Base-by-base conservation (phyloP, 2,329 filamentous ascomycete genomes). In the Diaporthe citriasiana region DNA sequence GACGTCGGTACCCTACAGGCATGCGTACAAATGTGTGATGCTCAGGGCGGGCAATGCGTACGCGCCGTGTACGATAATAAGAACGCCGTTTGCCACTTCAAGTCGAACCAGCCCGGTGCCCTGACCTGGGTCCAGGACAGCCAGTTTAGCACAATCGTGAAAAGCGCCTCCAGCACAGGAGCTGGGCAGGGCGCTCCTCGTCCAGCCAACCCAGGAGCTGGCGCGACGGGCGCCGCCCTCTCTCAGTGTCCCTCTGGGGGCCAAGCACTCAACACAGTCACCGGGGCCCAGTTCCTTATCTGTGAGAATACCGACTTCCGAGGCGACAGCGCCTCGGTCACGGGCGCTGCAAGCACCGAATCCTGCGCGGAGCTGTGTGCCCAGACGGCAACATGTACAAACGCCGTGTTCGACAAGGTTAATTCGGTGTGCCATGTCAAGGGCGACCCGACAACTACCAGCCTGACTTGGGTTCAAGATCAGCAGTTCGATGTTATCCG, bases 61-160 rank as follows among this genome's bases (percentile, higher is more conserved):
- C 63, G 63, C 33, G 63, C 63, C 45, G 63, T 66, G 30, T 51
- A 66, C 63, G 63, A 66, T 45, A 66, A 38, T 27, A 45, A 51
- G 2, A 51, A 51, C 33, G 45, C 45, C n/a, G 51, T 66, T 9
- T 66, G 63, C n/a, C 63, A 66, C 63, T 38, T 66, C 63, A 66
- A 66, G 25, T 66, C 63, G 22, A 66, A 66, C 30, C 63, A 66
- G 22, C 45, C 63, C 45, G 63, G 63, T 9, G 45, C 45, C 45
- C 63, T 66, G 19, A 66, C 63, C 22, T 66, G 63, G 63, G 63
- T 66, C n/a, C 63, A 51, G 22, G 42, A 66, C 45, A 51, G 30
- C 30, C 30, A 51, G 33, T 66, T 66, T 15, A 66, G 22, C 63
- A 27, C 63, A 25, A 51, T 66, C 33, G 63, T 51, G 45, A 66